Evolutionary conservation across 1,139 yeast species (phyloP).

Genomic region (Pichia sp.): DNA sequence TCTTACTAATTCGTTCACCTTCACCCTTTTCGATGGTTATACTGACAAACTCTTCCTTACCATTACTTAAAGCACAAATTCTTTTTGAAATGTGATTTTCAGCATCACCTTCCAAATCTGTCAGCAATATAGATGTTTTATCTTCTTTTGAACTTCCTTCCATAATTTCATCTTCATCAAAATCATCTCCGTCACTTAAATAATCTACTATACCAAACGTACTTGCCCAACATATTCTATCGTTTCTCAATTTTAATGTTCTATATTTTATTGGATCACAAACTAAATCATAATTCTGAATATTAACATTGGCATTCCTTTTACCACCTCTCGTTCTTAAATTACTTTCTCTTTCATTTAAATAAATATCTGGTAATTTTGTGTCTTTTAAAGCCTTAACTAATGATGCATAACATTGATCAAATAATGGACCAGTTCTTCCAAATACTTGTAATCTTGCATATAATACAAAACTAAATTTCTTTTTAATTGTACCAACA

Average conservation of each 20-base stretch:
- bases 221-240: conserved; percentile 43
- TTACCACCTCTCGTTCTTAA: conserved; percentile 33
- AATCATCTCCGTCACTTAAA: conserved; percentile 25
- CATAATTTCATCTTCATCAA: conserved; percentile 12
- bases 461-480: conserved; percentile 58
- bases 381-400: conserved; percentile 57
- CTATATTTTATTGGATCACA: conserved; percentile 36
- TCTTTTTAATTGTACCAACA: conserved; percentile 33
- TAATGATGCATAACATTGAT: conserved; percentile 66
- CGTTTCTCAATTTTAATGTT: conserved; percentile 34
- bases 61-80: conserved; percentile 34
- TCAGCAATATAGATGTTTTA: conserved; percentile 39
- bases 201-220: conserved; percentile 46
- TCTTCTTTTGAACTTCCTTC: conserved; percentile 13
- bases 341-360: conserved; percentile 50
- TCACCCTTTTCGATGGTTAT: conserved; percentile 37
- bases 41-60: conserved; percentile 30
- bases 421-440: conserved; percentile 75
- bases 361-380: conserved; percentile 59
- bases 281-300: conserved; percentile 30
- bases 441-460: conserved; percentile 76
- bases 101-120: conserved; percentile 75
- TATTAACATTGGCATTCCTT: conserved; percentile 15
- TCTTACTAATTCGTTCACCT: conserved; percentile 34
- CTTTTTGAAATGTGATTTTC: conserved; percentile 53